Conservation (phyloP, 768 basidiomycete genomes). For the Pisolithus marmoratus region DNA sequence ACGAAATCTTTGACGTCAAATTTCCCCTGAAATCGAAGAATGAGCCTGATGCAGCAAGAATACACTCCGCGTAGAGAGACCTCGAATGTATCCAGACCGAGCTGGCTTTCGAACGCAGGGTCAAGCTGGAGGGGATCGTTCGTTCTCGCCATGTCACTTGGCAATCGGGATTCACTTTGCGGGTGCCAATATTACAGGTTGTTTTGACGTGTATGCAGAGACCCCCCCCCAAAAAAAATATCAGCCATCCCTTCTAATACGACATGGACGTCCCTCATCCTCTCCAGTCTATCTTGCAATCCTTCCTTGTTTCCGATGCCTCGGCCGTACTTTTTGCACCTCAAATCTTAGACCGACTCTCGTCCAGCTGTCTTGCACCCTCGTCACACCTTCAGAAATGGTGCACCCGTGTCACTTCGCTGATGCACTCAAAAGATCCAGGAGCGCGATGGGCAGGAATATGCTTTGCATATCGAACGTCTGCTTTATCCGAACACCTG, state of each 20-base stretch:
- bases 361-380: constrained; percentile 45
- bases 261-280: constrained; percentile 46
- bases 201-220: constrained; percentile 27
- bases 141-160: constrained; percentile 15
- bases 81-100: constrained; percentile 52
- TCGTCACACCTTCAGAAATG: constrained; percentile 72
- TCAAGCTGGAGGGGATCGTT: constrained; percentile 35
- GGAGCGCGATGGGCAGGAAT: constrained; percentile 77
- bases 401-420: constrained; percentile 64
- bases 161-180: background rate
- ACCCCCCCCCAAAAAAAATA: no score
- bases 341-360: constrained; percentile 52
- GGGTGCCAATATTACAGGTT: constrained; percentile 3
- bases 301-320: constrained; percentile 66
- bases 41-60: constrained; percentile 2
- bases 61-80: constrained; percentile 25
- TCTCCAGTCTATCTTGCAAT: constrained; percentile 60
- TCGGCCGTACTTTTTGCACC: constrained; percentile 55
- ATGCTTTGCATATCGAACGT: constrained; percentile 65
- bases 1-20: constrained; percentile 92
- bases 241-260: no score
- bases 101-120: constrained; percentile 46
- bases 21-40: constrained; percentile 52
- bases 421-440: constrained; percentile 74
- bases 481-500: constrained; percentile 47